Evolutionary conservation across 148 eudicot genomes (phyloP), one percentile per base, ranked within the genome.

Genomic region (Rhododendron ovatum): DNA sequence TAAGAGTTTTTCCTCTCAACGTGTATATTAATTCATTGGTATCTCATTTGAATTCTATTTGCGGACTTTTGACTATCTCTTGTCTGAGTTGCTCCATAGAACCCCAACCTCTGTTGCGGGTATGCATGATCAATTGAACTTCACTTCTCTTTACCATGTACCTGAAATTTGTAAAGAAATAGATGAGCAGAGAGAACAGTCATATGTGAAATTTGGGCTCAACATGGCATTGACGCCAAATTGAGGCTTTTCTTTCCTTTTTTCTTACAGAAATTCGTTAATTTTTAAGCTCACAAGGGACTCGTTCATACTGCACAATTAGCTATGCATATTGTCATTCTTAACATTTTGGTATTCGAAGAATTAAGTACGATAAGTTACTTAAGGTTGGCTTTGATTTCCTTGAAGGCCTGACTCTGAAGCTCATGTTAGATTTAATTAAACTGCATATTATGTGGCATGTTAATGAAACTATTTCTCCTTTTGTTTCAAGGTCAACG

Each of bases 401-500:
- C 81, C 30, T 11, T 47, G 50, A 47, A 47, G 9, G 50, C 50
- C 50, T 20, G 5, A 28, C 10, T n/a, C 14, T 17, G 14, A 33
- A 14, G 33, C 24, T 57, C 50, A 24, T 20, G n/a, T 18, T 50
- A 33, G 79, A 48, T 53, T 7, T 9, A 77, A 75, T 28, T 12
- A 18, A 50, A 35, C 79, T 71, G 14, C 18, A 9, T 69, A 26
- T 63, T 3, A 17, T 26, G 28, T 81, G 51, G 50, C 50, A 11
- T 45, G 7, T 69, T 28, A 17, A 22, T 35, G 63, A 87, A 2
- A n/a, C 81, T 7, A 17, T 10, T 15, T 47, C 48, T 63, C 73
- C 9, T 57, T 20, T 67, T 47, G 26, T 26, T 78, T 77, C 88
- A 88, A 97, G 99, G 99, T 95, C 80, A 92, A 94, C 63, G 99